Conservation (phyloP, 192 early-diverging fungal species). For the Radiomyces spectabilis region DNA sequence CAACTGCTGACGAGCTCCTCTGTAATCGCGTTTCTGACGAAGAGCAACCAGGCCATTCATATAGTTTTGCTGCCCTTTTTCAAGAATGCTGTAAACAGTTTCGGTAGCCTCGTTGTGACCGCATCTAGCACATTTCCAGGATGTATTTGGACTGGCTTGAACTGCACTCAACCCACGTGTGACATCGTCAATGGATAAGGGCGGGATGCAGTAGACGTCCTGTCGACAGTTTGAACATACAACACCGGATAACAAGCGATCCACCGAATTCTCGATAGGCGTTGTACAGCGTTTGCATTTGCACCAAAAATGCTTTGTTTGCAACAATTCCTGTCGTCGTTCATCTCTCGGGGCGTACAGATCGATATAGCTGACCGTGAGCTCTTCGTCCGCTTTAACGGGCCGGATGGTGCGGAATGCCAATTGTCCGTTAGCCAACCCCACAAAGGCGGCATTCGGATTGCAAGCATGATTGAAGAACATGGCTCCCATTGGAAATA, state of each 20-base stretch:
- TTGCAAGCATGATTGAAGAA: constrained; percentile 70
- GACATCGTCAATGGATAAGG: constrained; percentile 44
- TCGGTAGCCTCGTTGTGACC: constrained; percentile 19
- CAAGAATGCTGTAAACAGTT: not conserved
- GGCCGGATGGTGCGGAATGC: constrained; percentile 49
- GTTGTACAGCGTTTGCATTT: constrained; percentile 61
- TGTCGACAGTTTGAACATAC: constrained; percentile 52
- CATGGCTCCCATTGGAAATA: constrained; percentile 66
- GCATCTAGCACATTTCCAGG: constrained; percentile 43
- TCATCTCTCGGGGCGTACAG: constrained; percentile 62
- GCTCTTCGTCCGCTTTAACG: constrained; percentile 48
- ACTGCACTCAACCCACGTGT: constrained; percentile 39
- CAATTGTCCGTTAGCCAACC: constrained; percentile 44
- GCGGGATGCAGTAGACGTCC: constrained; percentile 42
- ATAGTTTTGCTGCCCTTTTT: constrained; percentile 26
- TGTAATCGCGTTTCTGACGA: constrained; percentile 30
- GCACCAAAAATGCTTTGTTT: constrained; percentile 71
- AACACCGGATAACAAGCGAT: constrained; percentile 62
- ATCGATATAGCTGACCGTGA: constrained; percentile 64
- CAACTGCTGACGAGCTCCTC: constrained; percentile 32
- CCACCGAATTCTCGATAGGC: constrained; percentile 55
- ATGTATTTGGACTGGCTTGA: constrained; percentile 36
- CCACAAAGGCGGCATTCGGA: constrained; percentile 65
- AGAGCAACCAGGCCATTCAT: constrained; percentile 30
- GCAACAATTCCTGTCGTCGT: constrained; percentile 58